Evolutionary conservation across 2,329 filamentous ascomycete species (phyloP).

Genomic region (Fusarium albidum): DNA sequence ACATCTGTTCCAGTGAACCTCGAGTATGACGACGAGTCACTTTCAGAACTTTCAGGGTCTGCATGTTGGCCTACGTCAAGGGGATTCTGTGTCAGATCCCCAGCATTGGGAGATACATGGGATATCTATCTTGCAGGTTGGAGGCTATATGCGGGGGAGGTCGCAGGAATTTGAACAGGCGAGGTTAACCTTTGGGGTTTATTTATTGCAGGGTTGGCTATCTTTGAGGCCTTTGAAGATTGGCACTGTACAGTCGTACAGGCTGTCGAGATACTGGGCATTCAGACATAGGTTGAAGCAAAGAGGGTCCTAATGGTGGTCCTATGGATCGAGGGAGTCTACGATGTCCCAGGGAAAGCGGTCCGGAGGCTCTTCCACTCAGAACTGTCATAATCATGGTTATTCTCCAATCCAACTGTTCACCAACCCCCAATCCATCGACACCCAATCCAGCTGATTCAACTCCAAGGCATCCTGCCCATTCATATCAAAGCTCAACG

Average conservation of each 20-base stretch:
- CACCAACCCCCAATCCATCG: too few species aligned
- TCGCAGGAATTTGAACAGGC: slow-evolving; percentile 1
- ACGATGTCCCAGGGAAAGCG: background rate
- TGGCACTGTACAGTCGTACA: slow-evolving; percentile 11
- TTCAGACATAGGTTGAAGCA: slow-evolving; percentile 6
- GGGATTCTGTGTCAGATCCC: slow-evolving; percentile 24
- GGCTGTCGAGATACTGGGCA: background rate
- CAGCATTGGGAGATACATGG: slow-evolving; percentile 15
- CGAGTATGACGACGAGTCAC: slow-evolving; percentile 16
- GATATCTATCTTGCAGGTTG: background rate
- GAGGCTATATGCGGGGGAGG: background rate
- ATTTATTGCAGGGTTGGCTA: slow-evolving; percentile 7
- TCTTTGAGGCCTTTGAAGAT: slow-evolving; percentile 19
- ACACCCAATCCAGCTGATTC: too few species aligned
- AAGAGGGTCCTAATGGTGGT: slow-evolving; percentile 1
- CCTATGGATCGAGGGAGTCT: slow-evolving; percentile 16
- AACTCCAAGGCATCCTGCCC: background rate
- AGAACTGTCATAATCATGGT: too few species aligned
- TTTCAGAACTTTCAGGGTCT: slow-evolving; percentile 25
- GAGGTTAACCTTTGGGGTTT: slow-evolving; percentile 13
- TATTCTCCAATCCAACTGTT: too few species aligned
- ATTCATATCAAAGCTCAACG: background rate
- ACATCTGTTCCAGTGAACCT: slow-evolving; percentile 34
- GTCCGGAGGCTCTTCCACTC: too few species aligned
- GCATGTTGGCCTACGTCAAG: slow-evolving; percentile 38